phyloP scores from a whole-genome alignment of 495 filamentous ascomycete species.

The Tuber melanosporum region DNA sequence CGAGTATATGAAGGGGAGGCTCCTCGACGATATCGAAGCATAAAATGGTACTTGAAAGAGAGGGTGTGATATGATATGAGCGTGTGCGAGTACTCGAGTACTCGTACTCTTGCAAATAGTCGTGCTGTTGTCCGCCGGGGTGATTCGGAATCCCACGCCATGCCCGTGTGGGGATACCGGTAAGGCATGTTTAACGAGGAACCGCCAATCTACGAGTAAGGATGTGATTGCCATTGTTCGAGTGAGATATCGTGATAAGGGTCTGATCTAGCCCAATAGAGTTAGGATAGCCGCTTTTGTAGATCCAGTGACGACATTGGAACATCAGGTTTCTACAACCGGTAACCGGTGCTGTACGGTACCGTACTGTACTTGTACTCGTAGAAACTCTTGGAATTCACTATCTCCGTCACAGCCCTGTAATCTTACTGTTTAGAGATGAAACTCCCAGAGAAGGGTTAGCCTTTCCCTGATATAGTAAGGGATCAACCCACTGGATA shows the following conservation, averaged over 20 bases:
- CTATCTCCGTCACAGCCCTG: too few relatives aligned
- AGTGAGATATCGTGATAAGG: not conserved
- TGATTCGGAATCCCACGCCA: not conserved
- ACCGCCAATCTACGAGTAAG: not conserved
- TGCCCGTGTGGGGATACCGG: not conserved
- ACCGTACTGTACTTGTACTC: too few relatives aligned
- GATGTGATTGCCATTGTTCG: not conserved
- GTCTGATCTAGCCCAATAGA: not conserved
- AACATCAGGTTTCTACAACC: conserved; percentile 9
- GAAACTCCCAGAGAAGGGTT: too few relatives aligned
- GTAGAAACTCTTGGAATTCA: too few relatives aligned
- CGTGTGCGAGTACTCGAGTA: not conserved
- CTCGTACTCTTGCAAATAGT: not conserved
- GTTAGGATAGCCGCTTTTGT: not conserved
- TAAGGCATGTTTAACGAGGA: not conserved
- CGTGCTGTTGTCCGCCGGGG: not conserved
- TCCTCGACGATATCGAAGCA: not conserved
- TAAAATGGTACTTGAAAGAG: not conserved
- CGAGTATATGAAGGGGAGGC: not conserved
- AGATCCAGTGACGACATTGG: conserved; percentile 17
- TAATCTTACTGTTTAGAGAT: too few relatives aligned
- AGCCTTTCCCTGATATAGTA: too few relatives aligned
- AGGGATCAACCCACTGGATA: too few relatives aligned
- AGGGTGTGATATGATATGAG: not conserved
- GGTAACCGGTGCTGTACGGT: too few relatives aligned